Percentiles rank a stretch among this genome's conserved stretches.
These are phyloP conservation scores for Pelargonium citronellum DNA, from an alignment of 441 rosid genomes.

Conservation along the genomic window DNA sequence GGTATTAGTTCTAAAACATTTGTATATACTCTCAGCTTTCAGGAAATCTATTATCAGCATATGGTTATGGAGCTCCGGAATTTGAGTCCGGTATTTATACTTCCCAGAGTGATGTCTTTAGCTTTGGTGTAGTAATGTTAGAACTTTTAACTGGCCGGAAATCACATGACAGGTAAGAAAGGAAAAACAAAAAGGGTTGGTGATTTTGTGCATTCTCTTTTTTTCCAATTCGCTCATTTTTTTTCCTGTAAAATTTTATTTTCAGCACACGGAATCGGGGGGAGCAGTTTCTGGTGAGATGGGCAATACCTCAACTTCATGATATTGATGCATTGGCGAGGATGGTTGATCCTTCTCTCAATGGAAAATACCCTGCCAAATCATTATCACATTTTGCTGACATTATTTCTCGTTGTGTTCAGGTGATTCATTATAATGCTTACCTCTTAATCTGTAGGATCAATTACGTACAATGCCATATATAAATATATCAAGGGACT, in stretches of 20 bases:
- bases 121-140: constrained; percentile 95
- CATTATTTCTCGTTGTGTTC: constrained; percentile 81
- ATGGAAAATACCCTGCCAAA: constrained; percentile 76
- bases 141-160: constrained; percentile 91
- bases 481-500: background rate
- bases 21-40: constrained; percentile 55
- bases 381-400: constrained; percentile 87
- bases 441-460: background rate
- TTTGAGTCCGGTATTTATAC: constrained; percentile 85
- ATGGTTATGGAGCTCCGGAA: constrained; percentile 93
- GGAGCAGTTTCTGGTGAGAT: constrained; percentile 86
- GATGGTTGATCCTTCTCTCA: constrained; percentile 92
- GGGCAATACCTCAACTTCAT: constrained; percentile 94
- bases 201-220: background rate
- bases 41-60: constrained; percentile 66
- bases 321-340: constrained; percentile 85
- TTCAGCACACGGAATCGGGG: constrained; percentile 58
- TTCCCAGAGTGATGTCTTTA: constrained; percentile 73
- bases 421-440: constrained; percentile 41
- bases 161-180: constrained; percentile 63
- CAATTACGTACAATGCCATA: constrained; percentile 12
- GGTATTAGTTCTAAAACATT: background rate
- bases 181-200: constrained; percentile 2
- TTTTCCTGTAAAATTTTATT: constrained; percentile 1
- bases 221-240: background rate